Base-by-base conservation (phyloP, 108 stramenopile species). In the Aurantiochytrium sp. region DNA sequence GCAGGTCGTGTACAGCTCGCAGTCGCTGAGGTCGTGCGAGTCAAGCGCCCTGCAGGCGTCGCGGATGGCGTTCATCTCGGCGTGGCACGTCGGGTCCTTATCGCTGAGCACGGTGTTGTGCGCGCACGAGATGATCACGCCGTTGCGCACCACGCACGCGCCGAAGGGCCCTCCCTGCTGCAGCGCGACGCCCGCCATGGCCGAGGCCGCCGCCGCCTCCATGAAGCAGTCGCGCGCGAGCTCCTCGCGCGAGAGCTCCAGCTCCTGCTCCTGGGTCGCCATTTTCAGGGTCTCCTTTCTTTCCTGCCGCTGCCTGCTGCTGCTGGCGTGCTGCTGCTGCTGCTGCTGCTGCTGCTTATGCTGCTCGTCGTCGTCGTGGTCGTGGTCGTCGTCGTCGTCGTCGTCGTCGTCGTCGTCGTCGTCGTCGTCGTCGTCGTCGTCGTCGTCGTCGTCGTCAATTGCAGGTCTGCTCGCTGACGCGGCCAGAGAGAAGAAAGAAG, bases 91-190 rank as follows among this genome's bases (percentile, higher is more conserved):
- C 73, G 73, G 73, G 73, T 81, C 73, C 27, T n/a, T 24, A 24
- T 81, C 73, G 27, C 39, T 81, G 73, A 81, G 73, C 73, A 81
- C 73, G 36, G 73, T 81, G 73, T 81, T 81, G 73, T 81, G 73
- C 39, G 73, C 73, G n/a, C 39, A 41, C 3, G 73, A 81, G 45
- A 81, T 81, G 73, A 81, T 48, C 24, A 81, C 30, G 3, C 73
- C 73, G 45, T 81, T 81, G 73, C 73, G 73, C 42, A 81, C 73
- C 21, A 81, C 73, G 73, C 73, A 81, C 10, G 73, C 73, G 45
- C 73, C 73, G 45, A 81, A 81, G 39, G 73, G 73, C 1, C 73
- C 73, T n/a, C 73, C 73, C 10, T 81, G 73, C 73, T 81, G 8
- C 10, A 81, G 73, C 45, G 73, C 45, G 21, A 81, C 73, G 3